A percentile compares a stretch with the other conserved stretches of the same genome.
phyloP scores from a whole-genome alignment of 371 early-diverging fungal species.

The Mucor racemosus region DNA sequence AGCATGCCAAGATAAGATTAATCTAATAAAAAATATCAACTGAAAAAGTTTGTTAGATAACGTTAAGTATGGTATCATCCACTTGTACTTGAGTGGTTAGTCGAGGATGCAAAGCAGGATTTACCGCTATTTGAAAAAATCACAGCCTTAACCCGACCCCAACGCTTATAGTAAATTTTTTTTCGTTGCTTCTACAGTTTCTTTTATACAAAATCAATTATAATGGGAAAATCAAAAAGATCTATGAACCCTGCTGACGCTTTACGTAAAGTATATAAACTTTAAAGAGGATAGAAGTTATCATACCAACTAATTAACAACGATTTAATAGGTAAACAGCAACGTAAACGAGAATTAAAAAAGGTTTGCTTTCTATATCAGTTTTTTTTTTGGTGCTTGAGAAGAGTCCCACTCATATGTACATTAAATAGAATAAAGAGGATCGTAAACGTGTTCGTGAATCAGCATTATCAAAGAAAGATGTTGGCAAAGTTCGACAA shows the following conservation, averaged over 20 bases:
- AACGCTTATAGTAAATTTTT: background rate
- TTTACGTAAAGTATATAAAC: conserved; percentile 33
- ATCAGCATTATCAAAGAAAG: conserved; percentile 53
- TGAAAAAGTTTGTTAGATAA: too few relatives aligned
- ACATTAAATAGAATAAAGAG: conserved; percentile 60
- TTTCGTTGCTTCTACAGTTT: background rate
- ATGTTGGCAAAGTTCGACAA: conserved; percentile 47
- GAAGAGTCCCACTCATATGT: background rate
- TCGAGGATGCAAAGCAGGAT: background rate
- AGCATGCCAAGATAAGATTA: background rate
- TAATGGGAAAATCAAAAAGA: conserved; percentile 53
- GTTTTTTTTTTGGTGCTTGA: too few relatives aligned
- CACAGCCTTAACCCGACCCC: background rate
- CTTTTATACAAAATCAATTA: background rate
- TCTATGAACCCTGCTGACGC: conserved; percentile 60
- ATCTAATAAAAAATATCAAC: background rate
- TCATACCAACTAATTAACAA: too few relatives aligned
- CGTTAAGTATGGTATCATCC: background rate
- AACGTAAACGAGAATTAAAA: conserved; percentile 67
- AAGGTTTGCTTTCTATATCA: conserved; percentile 43
- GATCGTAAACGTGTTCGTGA: conserved; percentile 60
- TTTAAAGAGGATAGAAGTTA: too few relatives aligned
- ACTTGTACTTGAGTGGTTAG: background rate
- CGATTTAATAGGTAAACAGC: conserved; percentile 57
- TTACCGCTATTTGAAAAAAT: background rate